Evolutionary conservation across 2,329 filamentous ascomycete species (phyloP).

Genomic region (Trichophyton verrucosum): DNA sequence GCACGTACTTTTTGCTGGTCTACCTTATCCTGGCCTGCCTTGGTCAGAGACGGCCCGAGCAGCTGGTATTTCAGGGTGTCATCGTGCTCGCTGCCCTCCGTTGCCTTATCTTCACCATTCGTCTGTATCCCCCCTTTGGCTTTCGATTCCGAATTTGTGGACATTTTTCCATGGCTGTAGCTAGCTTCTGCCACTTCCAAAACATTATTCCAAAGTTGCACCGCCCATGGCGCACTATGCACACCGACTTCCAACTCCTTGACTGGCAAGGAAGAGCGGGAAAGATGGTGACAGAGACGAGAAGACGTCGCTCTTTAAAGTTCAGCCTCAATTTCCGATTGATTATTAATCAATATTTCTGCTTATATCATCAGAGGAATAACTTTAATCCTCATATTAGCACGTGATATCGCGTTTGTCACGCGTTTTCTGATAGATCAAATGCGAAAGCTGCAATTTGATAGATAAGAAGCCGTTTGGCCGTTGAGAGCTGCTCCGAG

Average conservation of each 20-base stretch:
- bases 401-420: conserved; percentile 6
- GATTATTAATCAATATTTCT: neutral
- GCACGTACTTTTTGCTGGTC: conserved; percentile 64
- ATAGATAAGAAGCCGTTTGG: neutral
- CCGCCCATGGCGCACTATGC: neutral
- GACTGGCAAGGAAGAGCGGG: too few relatives aligned
- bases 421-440: neutral
- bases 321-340: neutral
- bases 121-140: neutral
- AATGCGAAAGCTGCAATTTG: neutral
- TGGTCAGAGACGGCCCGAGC: conserved; percentile 80
- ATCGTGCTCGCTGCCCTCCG: conserved; percentile 31
- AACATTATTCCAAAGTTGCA: neutral
- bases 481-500: neutral
- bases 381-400: neutral
- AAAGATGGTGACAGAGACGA: too few relatives aligned
- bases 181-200: neutral
- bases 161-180: conserved; percentile 4
- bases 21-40: conserved; percentile 86
- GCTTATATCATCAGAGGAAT: neutral
- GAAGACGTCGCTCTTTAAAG: neutral
- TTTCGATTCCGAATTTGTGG: neutral
- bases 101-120: neutral
- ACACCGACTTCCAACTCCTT: too few relatives aligned
- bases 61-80: conserved; percentile 77